phyloP scores from a whole-genome alignment of 129 eudicot species.

The Erigeron canadensis region DNA sequence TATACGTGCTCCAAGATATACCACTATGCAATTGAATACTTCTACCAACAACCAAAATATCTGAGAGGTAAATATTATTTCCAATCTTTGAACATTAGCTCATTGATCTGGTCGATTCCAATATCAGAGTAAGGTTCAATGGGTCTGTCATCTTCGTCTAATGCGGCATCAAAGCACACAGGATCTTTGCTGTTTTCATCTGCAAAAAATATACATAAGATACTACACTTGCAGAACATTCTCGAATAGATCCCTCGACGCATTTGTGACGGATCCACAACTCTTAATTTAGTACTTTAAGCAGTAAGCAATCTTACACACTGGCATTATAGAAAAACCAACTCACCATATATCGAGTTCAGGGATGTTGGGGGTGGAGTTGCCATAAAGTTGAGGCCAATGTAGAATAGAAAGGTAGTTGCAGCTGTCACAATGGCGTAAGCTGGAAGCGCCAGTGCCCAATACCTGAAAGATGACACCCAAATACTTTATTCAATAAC shows the following conservation, averaged over 20 bases:
- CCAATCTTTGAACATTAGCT: slow-evolving; percentile 56
- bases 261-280: background rate
- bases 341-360: slow-evolving; percentile 59
- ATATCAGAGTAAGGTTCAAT: slow-evolving; percentile 90
- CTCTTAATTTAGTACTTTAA: too few relatives aligned
- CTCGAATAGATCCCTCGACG: background rate
- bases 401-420: slow-evolving; percentile 59
- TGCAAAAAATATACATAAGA: slow-evolving; percentile 21
- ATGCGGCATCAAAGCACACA: slow-evolving; percentile 30
- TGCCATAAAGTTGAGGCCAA: slow-evolving; percentile 82
- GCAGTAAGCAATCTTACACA: background rate
- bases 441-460: slow-evolving; percentile 89
- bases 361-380: slow-evolving; percentile 85
- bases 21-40: too few relatives aligned
- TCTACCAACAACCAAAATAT: background rate
- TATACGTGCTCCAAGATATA: background rate
- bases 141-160: slow-evolving; percentile 66
- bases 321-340: background rate
- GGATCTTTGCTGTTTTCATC: slow-evolving; percentile 83
- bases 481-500: background rate
- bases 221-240: background rate
- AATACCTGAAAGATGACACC: slow-evolving; percentile 46
- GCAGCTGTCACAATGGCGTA: slow-evolving; percentile 63
- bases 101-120: slow-evolving; percentile 60
- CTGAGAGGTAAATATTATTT: slow-evolving; percentile 20